A percentile compares a stretch with the other conserved stretches of the same genome.
phyloP scores from a whole-genome alignment of 192 early-diverging fungal species.

The Entophlyctis luteolus region DNA sequence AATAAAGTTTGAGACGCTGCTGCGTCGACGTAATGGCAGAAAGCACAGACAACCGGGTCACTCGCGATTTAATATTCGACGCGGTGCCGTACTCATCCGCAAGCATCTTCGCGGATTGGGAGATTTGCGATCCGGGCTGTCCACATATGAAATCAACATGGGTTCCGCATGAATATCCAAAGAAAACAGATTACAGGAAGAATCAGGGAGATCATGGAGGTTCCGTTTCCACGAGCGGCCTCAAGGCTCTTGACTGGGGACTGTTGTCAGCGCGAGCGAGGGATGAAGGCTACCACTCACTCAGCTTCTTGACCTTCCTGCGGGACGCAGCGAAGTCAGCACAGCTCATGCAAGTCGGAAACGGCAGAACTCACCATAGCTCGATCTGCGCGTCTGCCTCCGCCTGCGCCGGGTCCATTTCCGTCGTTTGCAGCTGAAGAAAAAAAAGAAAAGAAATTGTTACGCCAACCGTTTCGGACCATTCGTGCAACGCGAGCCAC shows the following conservation, averaged over 20 bases:
- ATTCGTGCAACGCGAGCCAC: too few relatives aligned
- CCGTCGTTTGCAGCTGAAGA: not conserved
- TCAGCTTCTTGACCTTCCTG: conserved; percentile 28
- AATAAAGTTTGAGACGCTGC: conserved; percentile 93
- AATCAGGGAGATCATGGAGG: conserved; percentile 98
- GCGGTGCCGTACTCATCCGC: conserved; percentile 98
- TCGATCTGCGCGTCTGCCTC: conserved; percentile 15
- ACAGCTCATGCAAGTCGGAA: not conserved
- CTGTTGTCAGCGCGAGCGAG: not conserved
- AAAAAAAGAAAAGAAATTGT: conserved; percentile 8
- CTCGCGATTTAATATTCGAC: conserved; percentile 99
- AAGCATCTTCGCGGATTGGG: conserved; percentile 85
- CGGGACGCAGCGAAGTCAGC: not conserved
- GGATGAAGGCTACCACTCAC: not conserved
- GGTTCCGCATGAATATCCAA: not conserved
- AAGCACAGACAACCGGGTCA: conserved; percentile 95
- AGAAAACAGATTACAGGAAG: conserved; percentile 61
- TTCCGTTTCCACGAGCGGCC: conserved; percentile 94
- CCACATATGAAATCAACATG: not conserved
- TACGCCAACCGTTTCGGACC: not conserved
- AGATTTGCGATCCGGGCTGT: conserved; percentile 84
- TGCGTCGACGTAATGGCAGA: conserved; percentile 97
- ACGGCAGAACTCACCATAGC: conserved; percentile 7
- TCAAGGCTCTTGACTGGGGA: conserved; percentile 81
- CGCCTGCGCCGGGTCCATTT: not conserved